Evolutionary conservation across 805 yeast genomes (phyloP), one percentile per base, ranked within the genome.

Genomic region (Metschnikowia dekortorum): DNA sequence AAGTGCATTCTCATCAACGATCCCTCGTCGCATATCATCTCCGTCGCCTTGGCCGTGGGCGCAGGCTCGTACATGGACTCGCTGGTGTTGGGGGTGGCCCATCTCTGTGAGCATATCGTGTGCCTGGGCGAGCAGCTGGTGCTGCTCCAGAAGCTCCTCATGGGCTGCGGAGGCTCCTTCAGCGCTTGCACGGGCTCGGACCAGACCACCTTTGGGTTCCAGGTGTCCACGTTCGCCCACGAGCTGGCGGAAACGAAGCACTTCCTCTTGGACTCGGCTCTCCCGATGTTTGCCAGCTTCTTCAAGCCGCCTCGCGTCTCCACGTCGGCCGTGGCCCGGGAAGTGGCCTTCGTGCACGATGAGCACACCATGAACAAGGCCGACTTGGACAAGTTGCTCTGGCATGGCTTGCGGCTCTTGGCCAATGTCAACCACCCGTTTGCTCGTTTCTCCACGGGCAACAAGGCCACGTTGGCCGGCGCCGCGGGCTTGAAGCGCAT

Each of bases 11-110:
- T 94, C 28, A 78, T 94, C 13, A 87, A 90, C 2, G 97, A 92
- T 59, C 84, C 91, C 0, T 68, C 82, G 0, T 79, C 82, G 13
- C 83, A 80, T 40, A 57, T 75, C 11, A 84, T 87, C 3, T 78
- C 94, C 7, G 84, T 87, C 16, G 82, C 96, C 1, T 59, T 92
- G 6, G 80, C 88, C 36, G 89, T 90, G 1, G 84, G 84, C 3
- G 73, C 88, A 0, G 99, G 99, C 8, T 83, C 96, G 1, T 84
- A 83, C 60, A 75, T 83, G 43, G 97, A 92, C 56, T 92, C 96
- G 0, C 71, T 69, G 6, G 57, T 85, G 1, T 82, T 82, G 0
- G 99, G 99, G 0, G 62, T 92, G 35, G 98, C 98, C 0, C 99
- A 92, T 69, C 77, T 89, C 51, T 85, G 95, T 59, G 97, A 89